A percentile compares a stretch with the other conserved stretches of the same genome.
phyloP scores from a whole-genome alignment of 1,284 basidiomycete species.

The Mycosarcoma maydis region DNA sequence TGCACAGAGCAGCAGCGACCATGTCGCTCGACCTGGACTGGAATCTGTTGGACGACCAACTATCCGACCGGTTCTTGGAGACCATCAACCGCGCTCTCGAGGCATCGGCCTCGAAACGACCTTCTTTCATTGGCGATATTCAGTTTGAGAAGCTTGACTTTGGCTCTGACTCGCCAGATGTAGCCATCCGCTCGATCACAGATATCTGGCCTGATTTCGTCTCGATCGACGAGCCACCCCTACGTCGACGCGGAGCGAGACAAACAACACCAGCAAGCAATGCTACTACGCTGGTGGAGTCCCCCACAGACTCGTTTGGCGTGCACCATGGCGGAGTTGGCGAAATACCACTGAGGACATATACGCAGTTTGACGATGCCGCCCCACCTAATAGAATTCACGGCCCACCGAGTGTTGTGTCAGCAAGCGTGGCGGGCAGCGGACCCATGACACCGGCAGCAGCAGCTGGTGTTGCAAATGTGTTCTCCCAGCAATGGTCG shows the following conservation, averaged over 20 bases:
- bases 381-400: constrained; percentile 38
- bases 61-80: constrained; percentile 78
- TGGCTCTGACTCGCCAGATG: constrained; percentile 81
- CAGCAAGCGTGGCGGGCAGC: constrained; percentile 19
- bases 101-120: constrained; percentile 73
- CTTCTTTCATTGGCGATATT: constrained; percentile 92
- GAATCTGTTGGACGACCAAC: constrained; percentile 73
- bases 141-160: constrained; percentile 86
- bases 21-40: constrained; percentile 72
- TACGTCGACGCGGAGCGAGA: constrained; percentile 19
- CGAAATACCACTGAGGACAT: constrained; percentile 35
- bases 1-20: not conserved
- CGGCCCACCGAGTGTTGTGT: constrained; percentile 40
- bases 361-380: constrained; percentile 45
- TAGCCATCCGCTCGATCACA: constrained; percentile 88
- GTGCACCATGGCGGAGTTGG: not conserved
- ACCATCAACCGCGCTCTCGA: constrained; percentile 82
- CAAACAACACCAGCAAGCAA: constrained; percentile 35
- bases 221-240: constrained; percentile 36
- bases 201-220: constrained; percentile 92
- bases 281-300: constrained; percentile 29
- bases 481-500: constrained; percentile 42
- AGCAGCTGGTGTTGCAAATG: not conserved
- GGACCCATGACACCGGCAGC: constrained; percentile 18
- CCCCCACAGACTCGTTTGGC: constrained; percentile 10